Conservation (phyloP, 2,329 filamentous ascomycete genomes). For the Cladobotryum protrusum region DNA sequence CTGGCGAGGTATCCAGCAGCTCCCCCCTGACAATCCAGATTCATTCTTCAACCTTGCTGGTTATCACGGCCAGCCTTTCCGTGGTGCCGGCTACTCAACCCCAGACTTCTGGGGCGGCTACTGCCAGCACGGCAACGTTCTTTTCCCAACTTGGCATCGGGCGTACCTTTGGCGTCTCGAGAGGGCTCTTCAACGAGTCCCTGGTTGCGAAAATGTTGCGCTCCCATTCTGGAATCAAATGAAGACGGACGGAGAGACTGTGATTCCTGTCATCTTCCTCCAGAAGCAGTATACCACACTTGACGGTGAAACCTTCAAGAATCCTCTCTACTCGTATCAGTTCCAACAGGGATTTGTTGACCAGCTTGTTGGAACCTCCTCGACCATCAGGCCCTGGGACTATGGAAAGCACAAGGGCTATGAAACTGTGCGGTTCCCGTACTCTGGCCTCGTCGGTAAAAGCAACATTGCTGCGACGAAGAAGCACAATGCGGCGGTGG, state of each 20-base stretch:
- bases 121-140: slow-evolving; percentile 24
- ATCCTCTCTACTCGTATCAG: slow-evolving; percentile 21
- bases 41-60: slow-evolving; percentile 23
- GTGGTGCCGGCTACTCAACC: slow-evolving; percentile 14
- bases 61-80: slow-evolving; percentile 24
- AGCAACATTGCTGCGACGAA: too few relatives aligned
- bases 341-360: slow-evolving; percentile 16
- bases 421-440: slow-evolving; percentile 20
- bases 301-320: slow-evolving; percentile 8
- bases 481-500: too few relatives aligned
- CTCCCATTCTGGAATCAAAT: slow-evolving; percentile 21
- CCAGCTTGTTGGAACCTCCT: background rate
- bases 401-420: slow-evolving; percentile 18
- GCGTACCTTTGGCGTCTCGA: slow-evolving; percentile 22
- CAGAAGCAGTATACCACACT: background rate
- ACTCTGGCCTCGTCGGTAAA: slow-evolving; percentile 19
- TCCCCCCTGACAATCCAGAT: slow-evolving; percentile 4
- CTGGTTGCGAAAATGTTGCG: slow-evolving; percentile 10
- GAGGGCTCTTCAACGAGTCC: slow-evolving; percentile 13
- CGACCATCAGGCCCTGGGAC: background rate
- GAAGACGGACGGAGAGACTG: background rate
- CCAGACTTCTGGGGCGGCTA: slow-evolving; percentile 23
- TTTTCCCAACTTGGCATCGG: slow-evolving; percentile 26
- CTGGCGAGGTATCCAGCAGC: background rate
- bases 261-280: slow-evolving; percentile 8